A percentile compares a stretch with the other conserved stretches of the same genome.
Evolutionary conservation across 768 basidiomycete genomes (phyloP).

Genomic region (Candolleomyces efflorescens): DNA sequence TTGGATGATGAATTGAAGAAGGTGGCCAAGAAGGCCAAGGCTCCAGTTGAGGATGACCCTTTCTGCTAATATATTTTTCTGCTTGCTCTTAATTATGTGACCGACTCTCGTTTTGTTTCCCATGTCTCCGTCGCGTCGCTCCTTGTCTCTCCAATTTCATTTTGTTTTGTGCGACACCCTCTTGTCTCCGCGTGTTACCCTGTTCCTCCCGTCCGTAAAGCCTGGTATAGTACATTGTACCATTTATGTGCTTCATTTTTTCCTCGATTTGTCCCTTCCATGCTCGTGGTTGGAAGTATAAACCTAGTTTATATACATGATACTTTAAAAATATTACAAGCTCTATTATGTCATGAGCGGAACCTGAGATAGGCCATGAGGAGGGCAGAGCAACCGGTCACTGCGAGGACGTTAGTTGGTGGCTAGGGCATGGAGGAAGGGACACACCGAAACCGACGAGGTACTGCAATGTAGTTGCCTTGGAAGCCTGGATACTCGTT

Average conservation of each 20-base stretch:
- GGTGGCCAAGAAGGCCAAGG: background rate
- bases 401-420: constrained; percentile 32
- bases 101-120: background rate
- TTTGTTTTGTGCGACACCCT: background rate
- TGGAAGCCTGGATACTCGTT: constrained; percentile 81
- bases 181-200: background rate
- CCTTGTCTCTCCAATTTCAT: background rate
- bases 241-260: background rate
- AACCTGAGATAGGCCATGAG: constrained; percentile 88
- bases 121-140: background rate
- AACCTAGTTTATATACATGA: background rate
- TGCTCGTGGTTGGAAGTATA: too few species aligned
- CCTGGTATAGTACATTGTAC: too few species aligned
- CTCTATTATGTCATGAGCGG: constrained; percentile 32
- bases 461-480: constrained; percentile 86
- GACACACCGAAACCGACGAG: constrained; percentile 79
- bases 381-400: constrained; percentile 81
- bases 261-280: too few species aligned
- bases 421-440: background rate
- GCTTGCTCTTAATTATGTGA: background rate
- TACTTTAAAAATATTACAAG: background rate
- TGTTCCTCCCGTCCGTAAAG: background rate
- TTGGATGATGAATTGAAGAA: constrained; percentile 12
- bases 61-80: constrained; percentile 1
- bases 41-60: constrained; percentile 1